These are phyloP conservation scores for Exophiala viscosa DNA, from an alignment of 2,329 filamentous ascomycete species.

Conservation along the genomic window DNA sequence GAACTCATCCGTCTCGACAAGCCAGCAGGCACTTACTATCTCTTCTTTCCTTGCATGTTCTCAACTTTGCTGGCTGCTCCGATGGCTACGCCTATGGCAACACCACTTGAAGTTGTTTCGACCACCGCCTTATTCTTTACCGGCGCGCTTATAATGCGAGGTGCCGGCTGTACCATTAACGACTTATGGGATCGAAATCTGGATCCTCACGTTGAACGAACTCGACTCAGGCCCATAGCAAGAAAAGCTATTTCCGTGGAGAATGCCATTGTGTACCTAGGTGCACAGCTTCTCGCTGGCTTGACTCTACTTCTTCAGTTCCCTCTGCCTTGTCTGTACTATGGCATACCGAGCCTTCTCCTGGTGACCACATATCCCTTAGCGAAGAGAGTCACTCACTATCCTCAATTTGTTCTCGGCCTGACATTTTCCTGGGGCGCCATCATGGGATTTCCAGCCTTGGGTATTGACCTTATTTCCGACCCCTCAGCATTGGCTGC, in stretches of 20 bases:
- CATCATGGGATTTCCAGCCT: slow-evolving; percentile 46
- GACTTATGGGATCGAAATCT: slow-evolving; percentile 54
- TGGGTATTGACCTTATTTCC: slow-evolving; percentile 44
- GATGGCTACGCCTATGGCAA: slow-evolving; percentile 33
- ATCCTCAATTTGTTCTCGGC: slow-evolving; percentile 51
- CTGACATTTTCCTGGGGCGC: slow-evolving; percentile 51
- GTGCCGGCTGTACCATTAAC: slow-evolving; percentile 54
- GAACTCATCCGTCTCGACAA: slow-evolving; percentile 53
- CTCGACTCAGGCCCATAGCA: slow-evolving; percentile 50
- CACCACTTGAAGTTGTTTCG: slow-evolving; percentile 36
- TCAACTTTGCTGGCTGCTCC: slow-evolving; percentile 45
- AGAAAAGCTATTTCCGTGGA: slow-evolving; percentile 48
- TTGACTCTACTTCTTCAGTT: slow-evolving; percentile 44
- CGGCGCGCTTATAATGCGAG: slow-evolving; percentile 49
- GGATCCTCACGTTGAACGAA: slow-evolving; percentile 51
- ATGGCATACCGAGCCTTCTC: slow-evolving; percentile 42
- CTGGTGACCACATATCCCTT: slow-evolving; percentile 49
- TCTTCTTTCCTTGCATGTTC: slow-evolving; percentile 52
- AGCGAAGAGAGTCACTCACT: slow-evolving; percentile 52
- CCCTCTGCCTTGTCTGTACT: slow-evolving; percentile 41
- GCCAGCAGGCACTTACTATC: slow-evolving; percentile 50
- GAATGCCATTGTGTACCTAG: slow-evolving; percentile 44
- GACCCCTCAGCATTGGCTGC: slow-evolving; percentile 37
- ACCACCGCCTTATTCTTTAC: slow-evolving; percentile 40
- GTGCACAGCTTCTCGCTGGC: slow-evolving; percentile 41